Percentiles rank a stretch among this genome's conserved stretches.
Conservation (phyloP, 805 yeast species). For the Schwanniomyces sp. region DNA sequence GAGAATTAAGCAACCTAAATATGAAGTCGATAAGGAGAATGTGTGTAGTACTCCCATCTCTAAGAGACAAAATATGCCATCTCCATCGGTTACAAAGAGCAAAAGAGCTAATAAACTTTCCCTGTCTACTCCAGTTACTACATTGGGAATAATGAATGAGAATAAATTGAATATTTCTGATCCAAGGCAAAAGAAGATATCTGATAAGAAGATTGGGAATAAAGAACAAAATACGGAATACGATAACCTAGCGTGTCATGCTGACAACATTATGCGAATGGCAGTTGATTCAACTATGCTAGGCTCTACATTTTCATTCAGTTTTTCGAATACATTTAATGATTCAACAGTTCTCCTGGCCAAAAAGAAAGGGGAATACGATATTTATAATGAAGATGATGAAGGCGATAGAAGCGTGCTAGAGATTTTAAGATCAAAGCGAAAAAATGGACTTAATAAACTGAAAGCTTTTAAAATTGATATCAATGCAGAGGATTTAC, state of each 20-base stretch:
- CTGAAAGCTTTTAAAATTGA: constrained; percentile 26
- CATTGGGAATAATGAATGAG: constrained; percentile 5
- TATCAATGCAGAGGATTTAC: constrained; percentile 38
- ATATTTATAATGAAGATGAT: constrained; percentile 11
- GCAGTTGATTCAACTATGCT: constrained; percentile 48
- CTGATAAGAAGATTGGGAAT: background rate
- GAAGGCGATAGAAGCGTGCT: constrained; percentile 21
- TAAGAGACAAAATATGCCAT: constrained; percentile 25
- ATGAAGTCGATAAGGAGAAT: background rate
- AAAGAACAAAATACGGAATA: constrained; percentile 22
- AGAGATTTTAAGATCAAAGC: constrained; percentile 13
- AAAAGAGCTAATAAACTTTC: constrained; percentile 7
- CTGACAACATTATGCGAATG: constrained; percentile 46
- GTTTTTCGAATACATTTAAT: constrained; percentile 29
- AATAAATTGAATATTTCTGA: background rate
- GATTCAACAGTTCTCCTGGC: constrained; percentile 20
- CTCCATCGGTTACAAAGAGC: constrained; percentile 20
- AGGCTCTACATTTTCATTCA: constrained; percentile 40
- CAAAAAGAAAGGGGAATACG: constrained; percentile 11
- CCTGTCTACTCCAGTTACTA: constrained; percentile 27
- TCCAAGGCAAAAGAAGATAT: background rate
- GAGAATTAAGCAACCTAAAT: background rate
- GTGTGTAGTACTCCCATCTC: constrained; percentile 21
- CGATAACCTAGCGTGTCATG: constrained; percentile 47
- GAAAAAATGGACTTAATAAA: constrained; percentile 10